A percentile compares a stretch with the other conserved stretches of the same genome.
phyloP scores from a whole-genome alignment of 108 stramenopile species.

The Skeletonema marinoi region DNA sequence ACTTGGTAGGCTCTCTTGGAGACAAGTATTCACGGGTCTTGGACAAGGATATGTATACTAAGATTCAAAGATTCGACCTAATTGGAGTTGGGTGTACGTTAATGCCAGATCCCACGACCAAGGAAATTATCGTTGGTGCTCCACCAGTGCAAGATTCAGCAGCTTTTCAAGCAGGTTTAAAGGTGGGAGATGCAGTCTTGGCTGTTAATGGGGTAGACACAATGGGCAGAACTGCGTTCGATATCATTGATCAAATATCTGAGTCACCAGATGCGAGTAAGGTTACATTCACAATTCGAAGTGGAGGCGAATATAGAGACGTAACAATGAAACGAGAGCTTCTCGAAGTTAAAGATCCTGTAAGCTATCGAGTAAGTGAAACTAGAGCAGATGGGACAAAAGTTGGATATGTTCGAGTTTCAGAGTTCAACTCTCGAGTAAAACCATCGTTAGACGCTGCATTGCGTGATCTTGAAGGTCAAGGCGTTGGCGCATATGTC shows the following conservation, averaged over 20 bases:
- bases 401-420: conserved; percentile 88
- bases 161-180: conserved; percentile 64
- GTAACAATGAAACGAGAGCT: conserved; percentile 67
- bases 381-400: conserved; percentile 73
- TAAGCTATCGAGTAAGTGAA: conserved; percentile 70
- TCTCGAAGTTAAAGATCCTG: conserved; percentile 67
- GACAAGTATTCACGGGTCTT: conserved; percentile 86
- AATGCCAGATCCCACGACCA: conserved; percentile 61
- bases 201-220: conserved; percentile 82
- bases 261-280: conserved; percentile 71
- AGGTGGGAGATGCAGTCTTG: conserved; percentile 71
- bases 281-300: conserved; percentile 69
- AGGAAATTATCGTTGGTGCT: conserved; percentile 76
- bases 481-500: conserved; percentile 85
- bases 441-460: conserved; percentile 79
- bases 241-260: conserved; percentile 85
- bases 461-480: conserved; percentile 62
- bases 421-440: conserved; percentile 88
- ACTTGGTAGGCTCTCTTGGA: conserved; percentile 70
- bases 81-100: conserved; percentile 92
- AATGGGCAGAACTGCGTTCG: conserved; percentile 77
- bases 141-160: conserved; percentile 81
- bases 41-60: conserved; percentile 58
- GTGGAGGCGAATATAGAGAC: conserved; percentile 32
- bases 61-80: conserved; percentile 86